These are phyloP conservation scores for Haberlea rhodopensis DNA, from an alignment of 257 asterid genomes.

Conservation along the genomic window DNA sequence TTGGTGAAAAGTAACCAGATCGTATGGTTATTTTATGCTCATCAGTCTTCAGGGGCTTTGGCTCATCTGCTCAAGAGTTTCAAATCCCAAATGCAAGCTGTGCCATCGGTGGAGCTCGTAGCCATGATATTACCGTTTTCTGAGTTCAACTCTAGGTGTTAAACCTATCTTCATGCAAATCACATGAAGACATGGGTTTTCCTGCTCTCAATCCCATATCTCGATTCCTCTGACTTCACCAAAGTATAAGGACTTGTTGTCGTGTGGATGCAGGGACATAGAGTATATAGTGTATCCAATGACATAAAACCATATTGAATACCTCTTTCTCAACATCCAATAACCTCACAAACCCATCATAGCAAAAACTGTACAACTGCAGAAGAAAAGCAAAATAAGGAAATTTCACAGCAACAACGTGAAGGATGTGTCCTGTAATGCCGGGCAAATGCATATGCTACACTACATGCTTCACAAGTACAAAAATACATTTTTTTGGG, in stretches of 20 bases:
- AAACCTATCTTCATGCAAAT: constrained; percentile 64
- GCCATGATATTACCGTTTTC: constrained; percentile 59
- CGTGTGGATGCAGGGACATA: constrained; percentile 45
- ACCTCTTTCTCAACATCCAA: constrained; percentile 79
- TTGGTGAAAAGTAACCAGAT: constrained; percentile 85
- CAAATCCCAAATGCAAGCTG: constrained; percentile 95
- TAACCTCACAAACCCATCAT: constrained; percentile 73
- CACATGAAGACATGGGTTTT: constrained; percentile 45
- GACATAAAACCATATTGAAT: constrained; percentile 54
- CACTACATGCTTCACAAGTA: constrained; percentile 9
- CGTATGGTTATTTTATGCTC: constrained; percentile 66
- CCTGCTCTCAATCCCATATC: constrained; percentile 72
- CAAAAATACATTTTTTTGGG: background rate
- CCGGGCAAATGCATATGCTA: background rate
- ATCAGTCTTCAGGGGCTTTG: constrained; percentile 44
- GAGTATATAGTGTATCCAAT: constrained; percentile 53
- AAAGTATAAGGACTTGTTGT: constrained; percentile 51
- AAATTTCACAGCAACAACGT: background rate
- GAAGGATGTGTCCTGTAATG: background rate
- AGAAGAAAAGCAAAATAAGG: constrained; percentile 24
- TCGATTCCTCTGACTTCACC: constrained; percentile 58
- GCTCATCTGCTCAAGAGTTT: constrained; percentile 41
- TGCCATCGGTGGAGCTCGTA: constrained; percentile 77
- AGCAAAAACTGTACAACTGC: constrained; percentile 88
- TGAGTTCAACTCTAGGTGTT: constrained; percentile 69